These are phyloP conservation scores for Xylaria multiplex DNA, from an alignment of 2,329 filamentous ascomycete genomes.

Conservation along the genomic window DNA sequence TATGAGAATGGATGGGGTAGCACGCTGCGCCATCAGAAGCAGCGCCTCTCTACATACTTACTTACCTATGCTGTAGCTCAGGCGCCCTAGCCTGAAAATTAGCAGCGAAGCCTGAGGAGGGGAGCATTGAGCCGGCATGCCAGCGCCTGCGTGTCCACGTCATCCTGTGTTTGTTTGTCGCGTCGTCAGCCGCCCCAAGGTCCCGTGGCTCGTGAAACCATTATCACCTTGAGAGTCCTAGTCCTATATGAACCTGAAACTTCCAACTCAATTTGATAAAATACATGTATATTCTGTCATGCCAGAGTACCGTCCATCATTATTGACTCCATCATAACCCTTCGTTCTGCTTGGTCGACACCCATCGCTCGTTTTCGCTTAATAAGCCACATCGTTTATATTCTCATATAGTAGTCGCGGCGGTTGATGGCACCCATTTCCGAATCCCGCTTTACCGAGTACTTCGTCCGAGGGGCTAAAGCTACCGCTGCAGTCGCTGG, in stretches of 20 bases:
- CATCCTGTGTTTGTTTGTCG: slow-evolving; percentile 26
- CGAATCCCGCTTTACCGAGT: slow-evolving; percentile 39
- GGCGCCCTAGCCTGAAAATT: slow-evolving; percentile 3
- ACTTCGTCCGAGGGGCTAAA: slow-evolving; percentile 43
- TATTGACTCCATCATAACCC: neutral
- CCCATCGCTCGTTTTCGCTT: neutral
- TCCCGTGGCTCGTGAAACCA: slow-evolving; percentile 8
- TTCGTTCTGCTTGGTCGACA: neutral
- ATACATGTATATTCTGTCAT: neutral
- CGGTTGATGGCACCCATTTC: slow-evolving; percentile 44
- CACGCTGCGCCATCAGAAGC: no score
- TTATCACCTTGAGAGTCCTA: slow-evolving; percentile 1
- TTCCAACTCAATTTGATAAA: neutral
- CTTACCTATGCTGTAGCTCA: neutral
- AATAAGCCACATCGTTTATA: neutral
- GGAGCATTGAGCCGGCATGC: slow-evolving; percentile 3
- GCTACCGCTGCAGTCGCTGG: slow-evolving; percentile 44
- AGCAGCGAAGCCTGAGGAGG: slow-evolving; percentile 4
- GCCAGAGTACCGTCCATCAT: neutral
- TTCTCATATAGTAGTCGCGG: neutral
- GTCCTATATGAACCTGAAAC: slow-evolving; percentile 7
- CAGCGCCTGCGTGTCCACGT: slow-evolving; percentile 33
- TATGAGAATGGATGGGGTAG: no score
- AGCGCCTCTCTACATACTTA: no score
- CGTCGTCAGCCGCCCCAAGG: slow-evolving; percentile 20